Percentiles rank a stretch among this genome's conserved stretches.
Evolutionary conservation across 2,329 filamentous ascomycete species (phyloP).

Genomic region (Teratosphaeria viscida): DNA sequence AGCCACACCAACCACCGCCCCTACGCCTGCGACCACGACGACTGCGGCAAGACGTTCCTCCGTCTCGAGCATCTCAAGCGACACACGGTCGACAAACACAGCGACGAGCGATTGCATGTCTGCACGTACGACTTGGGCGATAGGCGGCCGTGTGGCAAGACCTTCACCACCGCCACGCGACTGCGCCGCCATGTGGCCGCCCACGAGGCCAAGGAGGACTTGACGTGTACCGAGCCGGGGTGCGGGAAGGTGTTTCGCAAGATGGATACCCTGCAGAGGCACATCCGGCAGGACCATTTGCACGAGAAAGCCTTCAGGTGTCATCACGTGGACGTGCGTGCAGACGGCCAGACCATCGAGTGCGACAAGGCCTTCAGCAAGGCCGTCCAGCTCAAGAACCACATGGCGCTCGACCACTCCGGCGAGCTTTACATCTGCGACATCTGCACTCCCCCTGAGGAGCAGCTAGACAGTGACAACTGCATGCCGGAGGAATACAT

Average conservation of each 20-base stretch:
- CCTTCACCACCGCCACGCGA: slow-evolving; percentile 69
- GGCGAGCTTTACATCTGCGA: slow-evolving; percentile 65
- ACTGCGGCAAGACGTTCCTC: slow-evolving; percentile 73
- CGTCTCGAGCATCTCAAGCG: slow-evolving; percentile 78
- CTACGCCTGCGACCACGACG: slow-evolving; percentile 58
- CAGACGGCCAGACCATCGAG: slow-evolving; percentile 30
- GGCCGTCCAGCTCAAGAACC: slow-evolving; percentile 58
- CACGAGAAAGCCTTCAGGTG: slow-evolving; percentile 63
- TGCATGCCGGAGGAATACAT: slow-evolving; percentile 3
- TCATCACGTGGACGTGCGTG: slow-evolving; percentile 40
- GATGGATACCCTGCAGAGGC: slow-evolving; percentile 72
- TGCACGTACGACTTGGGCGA: slow-evolving; percentile 46
- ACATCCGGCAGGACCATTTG: slow-evolving; percentile 68
- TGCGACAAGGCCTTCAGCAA: slow-evolving; percentile 67
- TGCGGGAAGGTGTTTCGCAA: slow-evolving; percentile 84
- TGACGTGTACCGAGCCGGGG: slow-evolving; percentile 37
- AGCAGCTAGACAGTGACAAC: background rate
- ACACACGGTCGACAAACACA: slow-evolving; percentile 75
- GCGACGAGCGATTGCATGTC: slow-evolving; percentile 55
- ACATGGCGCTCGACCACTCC: slow-evolving; percentile 60
- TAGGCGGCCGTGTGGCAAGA: slow-evolving; percentile 56
- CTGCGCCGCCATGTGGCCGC: slow-evolving; percentile 68
- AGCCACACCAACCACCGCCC: slow-evolving; percentile 80
- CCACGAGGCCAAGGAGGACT: slow-evolving; percentile 60
- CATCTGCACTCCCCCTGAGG: slow-evolving; percentile 45